Evolutionary conservation across 345 rosid genomes (phyloP).

Genomic region (Rhodomyrtus tomentosa): DNA sequence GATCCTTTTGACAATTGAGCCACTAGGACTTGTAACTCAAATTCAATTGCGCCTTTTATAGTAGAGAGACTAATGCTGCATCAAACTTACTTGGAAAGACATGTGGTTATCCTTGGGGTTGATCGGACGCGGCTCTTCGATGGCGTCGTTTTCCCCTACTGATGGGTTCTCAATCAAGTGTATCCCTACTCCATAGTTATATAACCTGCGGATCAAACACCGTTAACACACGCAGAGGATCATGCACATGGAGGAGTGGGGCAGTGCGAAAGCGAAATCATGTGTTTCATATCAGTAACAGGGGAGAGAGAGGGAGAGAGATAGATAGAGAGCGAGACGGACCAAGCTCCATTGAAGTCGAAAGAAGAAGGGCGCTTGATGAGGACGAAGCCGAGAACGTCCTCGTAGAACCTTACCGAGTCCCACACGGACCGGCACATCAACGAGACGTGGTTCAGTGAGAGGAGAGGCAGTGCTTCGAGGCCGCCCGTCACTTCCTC

Average conservation of each 20-base stretch:
- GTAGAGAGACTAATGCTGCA: background rate
- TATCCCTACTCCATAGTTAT: slow-evolving; percentile 24
- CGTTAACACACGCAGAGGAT: background rate
- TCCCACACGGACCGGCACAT: slow-evolving; percentile 20
- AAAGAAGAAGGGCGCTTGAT: slow-evolving; percentile 33
- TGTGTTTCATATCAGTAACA: background rate
- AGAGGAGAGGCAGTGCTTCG: slow-evolving; percentile 4
- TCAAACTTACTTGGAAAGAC: slow-evolving; percentile 26
- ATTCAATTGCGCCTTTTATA: background rate
- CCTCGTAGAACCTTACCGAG: slow-evolving; percentile 19
- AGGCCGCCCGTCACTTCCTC: slow-evolving; percentile 8
- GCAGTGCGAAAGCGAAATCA: background rate
- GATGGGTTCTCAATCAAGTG: slow-evolving; percentile 19
- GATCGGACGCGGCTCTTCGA: slow-evolving; percentile 5
- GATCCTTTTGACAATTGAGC: background rate
- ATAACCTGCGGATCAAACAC: slow-evolving; percentile 7
- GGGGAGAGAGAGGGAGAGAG: background rate
- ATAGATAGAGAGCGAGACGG: background rate
- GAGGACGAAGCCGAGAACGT: slow-evolving; percentile 23
- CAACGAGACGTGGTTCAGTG: slow-evolving; percentile 18
- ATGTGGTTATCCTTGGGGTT: slow-evolving; percentile 35
- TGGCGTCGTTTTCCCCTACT: slow-evolving; percentile 7
- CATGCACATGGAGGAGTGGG: background rate
- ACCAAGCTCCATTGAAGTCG: slow-evolving; percentile 37
- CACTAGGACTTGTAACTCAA: background rate